A percentile compares a stretch with the other conserved stretches of the same genome.
phyloP scores from a whole-genome alignment of 257 asterid species.

The Solanum medicagineum region DNA sequence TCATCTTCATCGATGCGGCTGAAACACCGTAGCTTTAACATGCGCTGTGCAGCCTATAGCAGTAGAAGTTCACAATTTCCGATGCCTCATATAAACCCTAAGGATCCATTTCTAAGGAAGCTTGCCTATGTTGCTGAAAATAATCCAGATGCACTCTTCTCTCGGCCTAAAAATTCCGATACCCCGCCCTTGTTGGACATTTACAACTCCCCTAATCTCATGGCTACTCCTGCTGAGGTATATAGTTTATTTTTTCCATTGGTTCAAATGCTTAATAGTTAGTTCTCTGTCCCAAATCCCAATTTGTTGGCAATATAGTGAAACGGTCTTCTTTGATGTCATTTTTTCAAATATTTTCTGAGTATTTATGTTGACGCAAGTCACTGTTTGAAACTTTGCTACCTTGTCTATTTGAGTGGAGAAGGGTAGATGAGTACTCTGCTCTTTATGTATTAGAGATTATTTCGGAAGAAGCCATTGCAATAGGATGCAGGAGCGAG shows the following conservation, averaged over 20 bases:
- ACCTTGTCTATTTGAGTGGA: not conserved
- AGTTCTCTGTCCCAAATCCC: not conserved
- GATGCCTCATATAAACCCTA: constrained; percentile 71
- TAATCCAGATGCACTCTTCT: constrained; percentile 48
- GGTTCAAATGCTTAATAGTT: not conserved
- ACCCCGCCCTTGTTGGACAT: constrained; percentile 56
- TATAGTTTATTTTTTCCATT: not conserved
- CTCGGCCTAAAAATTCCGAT: constrained; percentile 39
- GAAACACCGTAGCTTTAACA: constrained; percentile 26
- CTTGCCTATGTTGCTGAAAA: constrained; percentile 66
- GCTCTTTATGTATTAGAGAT: not conserved
- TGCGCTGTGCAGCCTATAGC: constrained; percentile 8
- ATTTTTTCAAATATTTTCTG: not conserved
- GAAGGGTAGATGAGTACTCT: not conserved
- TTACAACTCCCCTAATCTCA: constrained; percentile 63
- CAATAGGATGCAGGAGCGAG: too few species aligned
- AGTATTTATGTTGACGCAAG: not conserved
- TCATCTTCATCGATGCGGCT: constrained; percentile 19
- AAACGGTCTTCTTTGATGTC: not conserved
- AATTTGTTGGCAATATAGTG: not conserved
- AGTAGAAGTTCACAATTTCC: constrained; percentile 31
- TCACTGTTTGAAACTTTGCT: not conserved
- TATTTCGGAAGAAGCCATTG: too few species aligned
- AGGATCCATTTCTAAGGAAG: constrained; percentile 62
- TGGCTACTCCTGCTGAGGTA: constrained; percentile 83